Evolutionary conservation across 225 moss, liverwort and hornwort species (phyloP).

Genomic region (Neckera pumila): DNA sequence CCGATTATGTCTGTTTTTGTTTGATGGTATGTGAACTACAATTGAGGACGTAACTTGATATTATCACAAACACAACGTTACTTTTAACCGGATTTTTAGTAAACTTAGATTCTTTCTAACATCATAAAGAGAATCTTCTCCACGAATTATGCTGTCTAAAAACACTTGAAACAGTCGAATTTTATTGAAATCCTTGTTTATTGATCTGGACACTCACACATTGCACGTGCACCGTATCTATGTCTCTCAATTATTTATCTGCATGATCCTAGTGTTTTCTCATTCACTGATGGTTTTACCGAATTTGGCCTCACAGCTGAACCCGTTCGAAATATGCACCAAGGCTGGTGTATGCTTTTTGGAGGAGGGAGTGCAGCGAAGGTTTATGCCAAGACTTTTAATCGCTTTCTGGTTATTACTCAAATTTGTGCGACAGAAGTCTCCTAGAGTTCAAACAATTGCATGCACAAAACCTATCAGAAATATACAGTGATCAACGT

Average conservation of each 20-base stretch:
- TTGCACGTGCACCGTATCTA: background rate
- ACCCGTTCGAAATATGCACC: constrained; percentile 65
- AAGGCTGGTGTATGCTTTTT: constrained; percentile 77
- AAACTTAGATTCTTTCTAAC: background rate
- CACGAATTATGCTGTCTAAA: background rate
- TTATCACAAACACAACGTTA: background rate
- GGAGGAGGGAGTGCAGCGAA: constrained; percentile 16
- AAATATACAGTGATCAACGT: background rate
- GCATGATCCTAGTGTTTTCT: background rate
- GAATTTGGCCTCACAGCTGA: constrained; percentile 31
- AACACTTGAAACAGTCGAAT: background rate
- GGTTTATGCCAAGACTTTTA: background rate
- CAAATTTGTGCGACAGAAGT: background rate
- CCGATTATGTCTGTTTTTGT: background rate
- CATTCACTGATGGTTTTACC: background rate
- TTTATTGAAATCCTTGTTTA: background rate
- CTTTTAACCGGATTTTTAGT: background rate
- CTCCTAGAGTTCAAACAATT: background rate
- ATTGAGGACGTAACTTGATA: background rate
- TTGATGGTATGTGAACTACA: background rate
- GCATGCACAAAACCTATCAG: background rate
- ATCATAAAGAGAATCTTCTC: background rate
- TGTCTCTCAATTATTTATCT: background rate
- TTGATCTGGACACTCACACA: background rate
- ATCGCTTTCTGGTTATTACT: background rate